Base-by-base conservation (phyloP, 148 eudicot genomes). In the Euryodendron excelsum region DNA sequence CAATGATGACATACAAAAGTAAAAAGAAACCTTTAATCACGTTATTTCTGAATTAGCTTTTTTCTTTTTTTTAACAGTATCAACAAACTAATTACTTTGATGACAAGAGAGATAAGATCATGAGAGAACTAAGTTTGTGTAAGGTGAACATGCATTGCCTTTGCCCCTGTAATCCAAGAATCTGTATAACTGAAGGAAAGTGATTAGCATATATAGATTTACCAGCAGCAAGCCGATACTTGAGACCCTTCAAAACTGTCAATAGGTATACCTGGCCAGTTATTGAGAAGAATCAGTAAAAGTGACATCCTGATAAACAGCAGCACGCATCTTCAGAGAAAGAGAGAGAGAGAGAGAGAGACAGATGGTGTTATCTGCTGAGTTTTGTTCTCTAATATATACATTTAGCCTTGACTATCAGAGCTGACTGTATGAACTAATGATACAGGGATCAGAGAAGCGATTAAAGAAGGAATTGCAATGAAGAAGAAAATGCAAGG, bases 151-250 rank as follows among this genome's bases (percentile, higher is more conserved):
- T 30, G 60, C 41, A 44, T 65, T 20, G 12, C 31, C 15, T 75
- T 44, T 41, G 47, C 77, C 66, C 77, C 14, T 33, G 8, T 73
- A 28, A 55, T 34, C 33, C 1, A 53, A 59, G 47, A 37, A 17
- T 52, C 55, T 66, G 72, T 36, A 67, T 39, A 63, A 64, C 39
- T 14, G 48, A 31, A 71, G 44, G 10, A 85, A 70, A 18, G 65
- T 23, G 28, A 56, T 20, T 56, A 20, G 21, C 21, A 36, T 23
- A 31, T 36, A 73, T 39, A 44, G 62, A 33, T 82, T 76, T 91
- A 96, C 99, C 98, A 79, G 98, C 99, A 81, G 99, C 98, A 82
- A 90, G 91, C 71, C 98, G 94, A 84, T 93, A 87, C 92, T 93
- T 96, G 78, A 96, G 97, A 86, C 97, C 92, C 90, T 89, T 96